These are phyloP conservation scores for Scortechinia acanthostroma DNA, from an alignment of 2,329 filamentous ascomycete species.

Conservation along the genomic window DNA sequence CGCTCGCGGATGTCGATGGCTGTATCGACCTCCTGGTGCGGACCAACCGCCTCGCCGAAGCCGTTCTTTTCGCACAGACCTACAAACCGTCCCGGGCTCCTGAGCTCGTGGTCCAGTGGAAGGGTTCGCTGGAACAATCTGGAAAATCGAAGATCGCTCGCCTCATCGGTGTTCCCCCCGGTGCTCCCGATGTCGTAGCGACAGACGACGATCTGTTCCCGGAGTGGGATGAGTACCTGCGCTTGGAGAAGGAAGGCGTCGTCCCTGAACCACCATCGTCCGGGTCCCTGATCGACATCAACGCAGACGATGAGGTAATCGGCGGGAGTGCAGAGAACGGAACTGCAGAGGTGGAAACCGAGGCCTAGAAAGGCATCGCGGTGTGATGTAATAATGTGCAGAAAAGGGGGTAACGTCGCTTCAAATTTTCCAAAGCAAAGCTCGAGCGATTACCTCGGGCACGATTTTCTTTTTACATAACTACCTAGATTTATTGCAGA, in stretches of 20 bases:
- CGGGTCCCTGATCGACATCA: neutral
- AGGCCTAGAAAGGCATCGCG: neutral
- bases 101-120: slow-evolving; percentile 71
- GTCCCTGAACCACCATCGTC: slow-evolving; percentile 1
- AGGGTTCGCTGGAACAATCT: slow-evolving; percentile 71
- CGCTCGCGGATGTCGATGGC: slow-evolving; percentile 72
- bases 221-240: slow-evolving; percentile 87
- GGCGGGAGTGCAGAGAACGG: neutral
- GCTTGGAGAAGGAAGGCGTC: slow-evolving; percentile 67
- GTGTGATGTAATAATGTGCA: too few relatives aligned
- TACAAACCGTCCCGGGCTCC: slow-evolving; percentile 78
- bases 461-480: too few relatives aligned
- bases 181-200: slow-evolving; percentile 21
- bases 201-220: slow-evolving; percentile 86
- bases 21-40: slow-evolving; percentile 74
- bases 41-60: slow-evolving; percentile 76
- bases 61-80: slow-evolving; percentile 86
- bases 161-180: slow-evolving; percentile 66
- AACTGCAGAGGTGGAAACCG: neutral
- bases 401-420: too few relatives aligned
- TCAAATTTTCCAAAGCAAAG: too few relatives aligned
- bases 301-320: neutral
- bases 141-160: slow-evolving; percentile 82
- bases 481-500: too few relatives aligned
- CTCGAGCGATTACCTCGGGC: too few relatives aligned